A percentile compares a stretch with the other conserved stretches of the same genome.
Evolutionary conservation across 441 rosid genomes (phyloP).

Genomic region (Populus trichocarpa): DNA sequence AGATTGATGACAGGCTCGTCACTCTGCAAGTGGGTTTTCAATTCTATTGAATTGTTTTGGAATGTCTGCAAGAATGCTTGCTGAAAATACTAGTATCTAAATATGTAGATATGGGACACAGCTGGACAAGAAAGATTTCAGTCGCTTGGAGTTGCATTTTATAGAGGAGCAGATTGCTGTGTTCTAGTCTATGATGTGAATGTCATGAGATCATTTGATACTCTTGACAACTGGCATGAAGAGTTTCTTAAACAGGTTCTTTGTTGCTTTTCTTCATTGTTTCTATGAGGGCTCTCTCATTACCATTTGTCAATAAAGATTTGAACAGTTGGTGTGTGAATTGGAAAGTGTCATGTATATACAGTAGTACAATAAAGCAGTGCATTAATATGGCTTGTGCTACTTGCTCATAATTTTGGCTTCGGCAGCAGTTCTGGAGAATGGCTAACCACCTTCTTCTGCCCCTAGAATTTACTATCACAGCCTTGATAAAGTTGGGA

Average conservation of each 20-base stretch:
- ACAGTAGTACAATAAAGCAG: background rate
- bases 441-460: background rate
- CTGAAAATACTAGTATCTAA: background rate
- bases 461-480: background rate
- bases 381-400: background rate
- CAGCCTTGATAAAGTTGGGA: background rate
- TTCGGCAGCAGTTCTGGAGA: background rate
- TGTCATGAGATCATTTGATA: slow-evolving; percentile 61
- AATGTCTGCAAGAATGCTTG: background rate
- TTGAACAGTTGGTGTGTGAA: background rate
- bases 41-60: background rate
- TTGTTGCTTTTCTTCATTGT: background rate
- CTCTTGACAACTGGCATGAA: slow-evolving; percentile 87
- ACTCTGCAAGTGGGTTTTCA: slow-evolving; percentile 66
- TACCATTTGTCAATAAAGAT: background rate
- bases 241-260: slow-evolving; percentile 94
- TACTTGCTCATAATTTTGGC: background rate
- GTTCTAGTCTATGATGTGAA: slow-evolving; percentile 58
- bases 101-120: slow-evolving; percentile 85
- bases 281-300: background rate
- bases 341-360: background rate
- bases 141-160: slow-evolving; percentile 92
- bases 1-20: slow-evolving; percentile 20
- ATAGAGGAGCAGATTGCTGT: slow-evolving; percentile 97
- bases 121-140: slow-evolving; percentile 98